Evolutionary conservation across 177 flowering plant genomes (phyloP), one percentile per base, ranked within the genome.

Genomic region (Vitis hybrid): DNA sequence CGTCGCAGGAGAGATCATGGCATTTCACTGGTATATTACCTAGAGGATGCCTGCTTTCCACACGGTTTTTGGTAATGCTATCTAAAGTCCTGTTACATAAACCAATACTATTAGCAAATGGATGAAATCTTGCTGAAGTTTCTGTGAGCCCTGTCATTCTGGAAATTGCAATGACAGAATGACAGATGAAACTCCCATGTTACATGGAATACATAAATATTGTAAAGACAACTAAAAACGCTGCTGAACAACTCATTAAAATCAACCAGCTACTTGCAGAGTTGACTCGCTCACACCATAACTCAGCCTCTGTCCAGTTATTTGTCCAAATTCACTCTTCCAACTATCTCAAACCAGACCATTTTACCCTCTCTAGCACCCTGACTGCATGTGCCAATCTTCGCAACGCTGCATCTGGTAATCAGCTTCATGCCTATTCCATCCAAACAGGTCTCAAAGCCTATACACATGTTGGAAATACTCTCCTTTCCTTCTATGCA

Each of bases 401-500:
- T 68, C 79, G 74, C 50, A 61, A 79, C 61, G n/a, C 39, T 12
- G 5, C 22, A 2, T 68, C 57, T 2, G 94, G 94, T 3, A 56
- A 61, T 61, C 90, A 89, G 62, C 82, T 87, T 63, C 94, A 89
- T 34, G 76, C 81, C 60, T 71, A 76, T 18, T 75, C 79, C 56
- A 54, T 85, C 18, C 75, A 55, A 0, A 4, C 86, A 0, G 90
- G 91, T 19, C 78, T 82, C 73, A 75, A 65, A 56, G 34, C 73
- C 26, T 82, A 68, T 72, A 59, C 82, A 3, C 87, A 86, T 61
- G 86, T 89, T 1, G 45, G 80, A 12, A 89, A 89, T 74, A 62
- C 87, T 29, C 82, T 89, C 20, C 86, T 87, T 22, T 87, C 86
- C 0, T 78, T 87, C 39, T 86, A 89, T 19, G 76, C 88, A 5